Percentiles rank a stretch among this genome's conserved stretches.
Evolutionary conservation across 345 rosid species (phyloP).

Genomic region (Acer yangbiense): DNA sequence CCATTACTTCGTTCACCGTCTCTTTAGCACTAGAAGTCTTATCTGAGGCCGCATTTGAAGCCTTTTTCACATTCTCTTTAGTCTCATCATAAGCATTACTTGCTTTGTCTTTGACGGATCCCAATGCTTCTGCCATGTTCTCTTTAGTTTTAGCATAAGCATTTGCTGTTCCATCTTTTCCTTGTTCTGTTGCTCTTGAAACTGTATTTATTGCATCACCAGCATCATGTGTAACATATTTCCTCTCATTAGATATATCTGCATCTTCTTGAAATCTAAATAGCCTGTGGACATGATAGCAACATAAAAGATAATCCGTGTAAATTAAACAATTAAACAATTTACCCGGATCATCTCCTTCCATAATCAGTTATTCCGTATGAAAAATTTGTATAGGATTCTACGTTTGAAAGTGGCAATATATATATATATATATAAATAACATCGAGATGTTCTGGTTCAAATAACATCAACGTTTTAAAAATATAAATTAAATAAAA

Average conservation of each 20-base stretch:
- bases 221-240: too few species aligned
- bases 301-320: neutral
- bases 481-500: too few species aligned
- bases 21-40: slow-evolving; percentile 24
- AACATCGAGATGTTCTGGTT: too few species aligned
- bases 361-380: too few species aligned
- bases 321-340: too few species aligned
- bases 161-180: neutral
- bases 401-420: too few species aligned
- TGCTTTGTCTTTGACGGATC: neutral
- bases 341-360: too few species aligned
- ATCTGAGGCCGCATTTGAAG: neutral
- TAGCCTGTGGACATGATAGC: slow-evolving; percentile 19
- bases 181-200: neutral
- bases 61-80: slow-evolving; percentile 23
- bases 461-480: too few species aligned
- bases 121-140: neutral
- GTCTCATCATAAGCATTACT: slow-evolving; percentile 8
- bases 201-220: neutral
- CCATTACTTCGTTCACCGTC: slow-evolving; percentile 16
- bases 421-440: too few species aligned
- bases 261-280: slow-evolving; percentile 17
- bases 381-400: too few species aligned
- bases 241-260: too few species aligned
- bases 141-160: neutral